Conservation (phyloP, 1,284 basidiomycete species). For the Dichomitus squalens region DNA sequence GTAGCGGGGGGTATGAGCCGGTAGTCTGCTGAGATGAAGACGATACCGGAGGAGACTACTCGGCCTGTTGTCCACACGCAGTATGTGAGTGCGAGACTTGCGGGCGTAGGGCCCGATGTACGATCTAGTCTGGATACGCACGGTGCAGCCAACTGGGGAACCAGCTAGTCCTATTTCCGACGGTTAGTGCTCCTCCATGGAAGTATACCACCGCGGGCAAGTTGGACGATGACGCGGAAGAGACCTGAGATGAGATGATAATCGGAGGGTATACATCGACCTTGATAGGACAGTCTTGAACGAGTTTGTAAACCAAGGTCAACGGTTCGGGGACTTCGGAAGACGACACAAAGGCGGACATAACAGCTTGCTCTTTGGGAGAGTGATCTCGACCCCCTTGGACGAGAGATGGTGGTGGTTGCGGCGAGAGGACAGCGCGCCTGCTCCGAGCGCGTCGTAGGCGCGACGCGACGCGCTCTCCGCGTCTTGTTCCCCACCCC, state of each 20-base stretch:
- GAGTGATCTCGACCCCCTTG: background rate
- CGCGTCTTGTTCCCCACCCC: background rate
- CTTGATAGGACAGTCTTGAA: constrained; percentile 13
- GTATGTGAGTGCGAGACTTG: background rate
- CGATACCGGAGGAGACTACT: constrained; percentile 12
- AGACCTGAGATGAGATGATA: background rate
- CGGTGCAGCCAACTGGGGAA: constrained; percentile 63
- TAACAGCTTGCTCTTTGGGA: background rate
- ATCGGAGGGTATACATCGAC: constrained; percentile 28
- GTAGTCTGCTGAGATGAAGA: constrained; percentile 65
- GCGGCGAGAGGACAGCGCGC: background rate
- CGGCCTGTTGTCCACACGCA: constrained; percentile 4
- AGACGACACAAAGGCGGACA: background rate
- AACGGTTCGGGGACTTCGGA: background rate
- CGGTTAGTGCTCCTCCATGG: constrained; percentile 63
- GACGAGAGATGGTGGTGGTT: background rate
- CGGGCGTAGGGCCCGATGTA: background rate
- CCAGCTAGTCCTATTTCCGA: constrained; percentile 59
- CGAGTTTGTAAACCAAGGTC: constrained; percentile 24
- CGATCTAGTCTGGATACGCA: constrained; percentile 35
- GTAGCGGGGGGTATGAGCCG: constrained; percentile 58
- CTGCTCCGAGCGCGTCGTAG: background rate
- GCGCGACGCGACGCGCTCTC: constrained; percentile 7
- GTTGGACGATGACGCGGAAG: background rate
- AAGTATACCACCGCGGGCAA: constrained; percentile 59